Base-by-base conservation (phyloP, 2,329 filamentous ascomycete species). In the Penicillium sp. region DNA sequence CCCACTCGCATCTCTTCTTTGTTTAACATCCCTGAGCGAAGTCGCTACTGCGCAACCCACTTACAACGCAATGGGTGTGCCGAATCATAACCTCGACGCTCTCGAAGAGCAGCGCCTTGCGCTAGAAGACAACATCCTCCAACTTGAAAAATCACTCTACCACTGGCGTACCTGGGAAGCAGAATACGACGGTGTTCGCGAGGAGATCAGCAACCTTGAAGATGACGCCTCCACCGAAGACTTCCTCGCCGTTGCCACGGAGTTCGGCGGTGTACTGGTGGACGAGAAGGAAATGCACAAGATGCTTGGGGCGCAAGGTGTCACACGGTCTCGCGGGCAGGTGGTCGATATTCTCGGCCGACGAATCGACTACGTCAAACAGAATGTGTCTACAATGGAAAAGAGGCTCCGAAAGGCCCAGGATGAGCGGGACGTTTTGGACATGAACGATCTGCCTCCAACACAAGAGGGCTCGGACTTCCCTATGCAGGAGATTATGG, bases 81-180 rank as follows among this genome's bases (percentile, higher is more conserved):
- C 69, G 10, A 61, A 75, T 48, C 79, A 83, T 61, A 81, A 80
- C 50, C 80, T 92, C 47, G 76, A 83, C 42, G 83, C 87, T 65
- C 81, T 96, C 40, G 91, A 96, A 72, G 83, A 83, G 57, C 89
- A 93, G 67, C 84, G 90, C 14, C 78, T 83, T 61, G 81, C 86
- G 56, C 85, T 97, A 7, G 90, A 96, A 72, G 82, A 85, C 36
- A 91, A 88, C 60, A 82, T 96, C 44, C 76, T 81, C 46, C 85
- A 90, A 69, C 82, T 97, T 18, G 84, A 84, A 51, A 85, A 88
- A 66, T 87, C 89, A 6, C 81, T 97, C 49, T 85, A 86, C 58
- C 88, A 96, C 76, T 99, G 93, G 93, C 88, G 90, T 60, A 87
- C 87, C 50, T 95, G 90, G 84, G 92, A 96, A 70, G 85, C 89